Base-by-base conservation (phyloP, 768 basidiomycete genomes). In the Hydnum rufescens region DNA sequence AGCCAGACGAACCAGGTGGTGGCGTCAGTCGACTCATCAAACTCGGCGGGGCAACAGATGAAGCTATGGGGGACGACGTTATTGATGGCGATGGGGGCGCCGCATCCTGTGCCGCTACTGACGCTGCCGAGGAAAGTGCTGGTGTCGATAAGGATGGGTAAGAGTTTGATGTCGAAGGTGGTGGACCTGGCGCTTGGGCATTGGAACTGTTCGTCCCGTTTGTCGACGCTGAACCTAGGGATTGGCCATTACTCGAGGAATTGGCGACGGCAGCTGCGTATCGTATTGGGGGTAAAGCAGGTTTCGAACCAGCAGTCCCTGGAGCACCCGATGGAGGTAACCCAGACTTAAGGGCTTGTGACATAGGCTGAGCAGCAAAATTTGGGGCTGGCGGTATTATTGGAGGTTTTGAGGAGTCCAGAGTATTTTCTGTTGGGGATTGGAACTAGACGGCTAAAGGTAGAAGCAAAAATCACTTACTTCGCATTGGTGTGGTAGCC, bases 211-310 rank as follows among this genome's bases (percentile, higher is more conserved):
- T 50, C n/a, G 65, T 58, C 50, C 69, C 63, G 8, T 67, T 62
- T 52, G 72, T 68, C 53, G 73, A 67, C 5, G 62, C 42, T 51
- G 63, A 36, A 8, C 16, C 44, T 8, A 8, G 56, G 32, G 58
- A 50, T 0, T 52, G 32, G 16, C 53, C 25, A 30, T 46, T 32
- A 25, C 49, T 28, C 22, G 74, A 71, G 3, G 74, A 74, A 4
- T 74, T 74, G 1, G 88, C 90, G 2, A 89, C 92, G 0, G 88
- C 89, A n/a, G 87, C 77, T 30, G 93, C 82, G 63, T 95, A 95
- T 49, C 83, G 74, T 61, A 92, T 84, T 8, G 88, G 82, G 42
- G 87, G 82, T 53, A 86, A 64, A 22, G 72, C 63, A 30, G 70
- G 71, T 39, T 55, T 58, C 74, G 63, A 30, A 61, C 73, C 51